A percentile compares a stretch with the other conserved stretches of the same genome.
phyloP scores from a whole-genome alignment of 1,139 yeast genomes.

The Entelexis sorbosivorans region DNA sequence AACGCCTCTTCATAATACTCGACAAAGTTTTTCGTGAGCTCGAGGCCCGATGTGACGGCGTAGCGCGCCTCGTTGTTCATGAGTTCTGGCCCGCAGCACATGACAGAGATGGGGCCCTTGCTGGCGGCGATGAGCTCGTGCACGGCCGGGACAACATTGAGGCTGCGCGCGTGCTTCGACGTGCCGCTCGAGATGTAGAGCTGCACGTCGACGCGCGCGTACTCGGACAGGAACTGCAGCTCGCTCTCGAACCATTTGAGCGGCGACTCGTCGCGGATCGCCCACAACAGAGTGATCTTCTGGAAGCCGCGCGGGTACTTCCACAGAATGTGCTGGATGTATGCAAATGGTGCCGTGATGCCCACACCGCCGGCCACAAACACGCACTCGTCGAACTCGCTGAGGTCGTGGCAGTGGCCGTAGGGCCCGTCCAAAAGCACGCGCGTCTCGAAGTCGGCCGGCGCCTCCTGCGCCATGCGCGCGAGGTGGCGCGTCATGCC shows the following conservation, averaged over 20 bases:
- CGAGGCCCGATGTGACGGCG: slow-evolving; percentile 23
- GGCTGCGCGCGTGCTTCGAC: neutral
- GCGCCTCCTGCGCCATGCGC: slow-evolving; percentile 1
- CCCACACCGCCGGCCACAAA: slow-evolving; percentile 60
- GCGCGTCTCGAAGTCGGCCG: slow-evolving; percentile 21
- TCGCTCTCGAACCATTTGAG: slow-evolving; percentile 45
- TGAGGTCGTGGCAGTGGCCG: slow-evolving; percentile 40
- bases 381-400: slow-evolving; percentile 40
- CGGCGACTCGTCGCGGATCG: slow-evolving; percentile 36
- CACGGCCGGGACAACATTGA: slow-evolving; percentile 30
- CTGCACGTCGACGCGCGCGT: slow-evolving; percentile 11
- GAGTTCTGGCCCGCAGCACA: slow-evolving; percentile 37
- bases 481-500: slow-evolving; percentile 26
- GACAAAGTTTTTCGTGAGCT: slow-evolving; percentile 27
- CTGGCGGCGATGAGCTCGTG: slow-evolving; percentile 31
- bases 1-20: slow-evolving; percentile 37
- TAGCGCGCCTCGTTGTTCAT: slow-evolving; percentile 33
- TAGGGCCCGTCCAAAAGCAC: slow-evolving; percentile 50
- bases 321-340: slow-evolving; percentile 23
- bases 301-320: slow-evolving; percentile 25
- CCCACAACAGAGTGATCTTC: slow-evolving; percentile 41
- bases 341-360: slow-evolving; percentile 40
- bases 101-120: slow-evolving; percentile 30
- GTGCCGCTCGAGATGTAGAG: neutral
- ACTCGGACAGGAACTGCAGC: slow-evolving; percentile 30